Base-by-base conservation (phyloP, 148 eudicot species). In the Mesembryanthemum crystallinum region DNA sequence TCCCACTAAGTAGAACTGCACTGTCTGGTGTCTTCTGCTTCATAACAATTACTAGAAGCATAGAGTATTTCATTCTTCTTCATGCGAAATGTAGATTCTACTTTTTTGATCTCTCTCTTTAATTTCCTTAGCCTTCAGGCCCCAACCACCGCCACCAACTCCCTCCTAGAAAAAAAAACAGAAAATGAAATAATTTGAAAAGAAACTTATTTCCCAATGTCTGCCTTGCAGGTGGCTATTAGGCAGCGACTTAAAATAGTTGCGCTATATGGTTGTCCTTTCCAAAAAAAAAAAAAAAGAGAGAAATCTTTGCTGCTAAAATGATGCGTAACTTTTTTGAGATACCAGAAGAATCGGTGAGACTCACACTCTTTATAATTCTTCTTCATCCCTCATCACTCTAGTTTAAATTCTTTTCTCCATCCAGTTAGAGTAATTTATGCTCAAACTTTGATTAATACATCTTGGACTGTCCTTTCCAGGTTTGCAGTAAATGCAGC, bases 181-280 rank as follows among this genome's bases (percentile, higher is more conserved):
- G n/a, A 49, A 15, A 11, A 49, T 10, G 8, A 49, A 9, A 58
- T 58, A 14, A 58, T 7, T 10, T 58, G 5, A 7, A 21, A 6
- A 25, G 17, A 5, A 1, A 58, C 17, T 27, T 8, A 27, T 27
- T 29, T 43, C 18, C 29, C 25, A 54, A 9, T 73, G 24, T 7
- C 52, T 65, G 68, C n/a, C 43, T 72, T 52, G 54, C 83, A 92
- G 97, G 80, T 90, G 95, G 97, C 75, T 92, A 49, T 81, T 91
- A 3, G 91, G 85, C 37, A 83, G 93, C 72, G 93, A 92, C 67
- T 88, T 86, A 90, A 86, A 85, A 81, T 82, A 52, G 76, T 92
- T 52, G 96, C 97, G 55, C 58, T 78, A 58, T 90, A 89, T 61
- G 97, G 97, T 61, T 92, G 97, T 45, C 97, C 97, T 65, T 90